A percentile compares a stretch with the other conserved stretches of the same genome.
Conservation (phyloP, 768 basidiomycete species). For the Pleurotus eryngii region DNA sequence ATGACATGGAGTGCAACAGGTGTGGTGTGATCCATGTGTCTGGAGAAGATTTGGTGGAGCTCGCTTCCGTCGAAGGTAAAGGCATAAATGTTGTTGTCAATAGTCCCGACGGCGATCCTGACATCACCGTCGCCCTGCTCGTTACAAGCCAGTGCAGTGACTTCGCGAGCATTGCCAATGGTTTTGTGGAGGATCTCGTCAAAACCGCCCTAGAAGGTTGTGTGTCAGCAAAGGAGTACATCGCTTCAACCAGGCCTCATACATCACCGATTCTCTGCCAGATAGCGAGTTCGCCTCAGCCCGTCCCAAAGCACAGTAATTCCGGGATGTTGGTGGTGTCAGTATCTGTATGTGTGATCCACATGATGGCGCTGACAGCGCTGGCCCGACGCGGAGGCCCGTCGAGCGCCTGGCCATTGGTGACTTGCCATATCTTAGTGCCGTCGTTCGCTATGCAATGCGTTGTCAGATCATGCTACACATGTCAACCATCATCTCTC, state of each 20-base stretch:
- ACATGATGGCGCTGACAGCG: neutral
- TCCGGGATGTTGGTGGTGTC: neutral
- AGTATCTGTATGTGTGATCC: conserved; percentile 1
- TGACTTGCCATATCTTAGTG: no score
- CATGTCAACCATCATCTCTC: neutral
- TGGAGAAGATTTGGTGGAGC: neutral
- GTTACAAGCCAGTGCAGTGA: neutral
- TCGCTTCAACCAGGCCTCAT: neutral
- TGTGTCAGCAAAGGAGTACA: neutral
- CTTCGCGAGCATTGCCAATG: neutral
- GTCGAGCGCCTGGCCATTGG: no score
- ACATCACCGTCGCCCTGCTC: neutral
- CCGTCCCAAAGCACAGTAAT: neutral
- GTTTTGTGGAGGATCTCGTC: neutral
- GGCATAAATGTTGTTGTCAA: neutral
- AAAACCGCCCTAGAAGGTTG: neutral
- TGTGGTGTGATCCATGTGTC: neutral
- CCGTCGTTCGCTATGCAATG: no score
- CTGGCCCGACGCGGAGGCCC: neutral
- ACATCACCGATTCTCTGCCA: neutral
- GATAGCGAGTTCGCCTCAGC: no score
- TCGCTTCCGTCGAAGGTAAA: neutral
- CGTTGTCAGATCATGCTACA: neutral
- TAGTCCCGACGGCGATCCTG: neutral
- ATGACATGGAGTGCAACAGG: neutral